Evolutionary conservation across 495 filamentous ascomycete species (phyloP), one percentile per base, ranked within the genome.

Genomic region (Podospora pseudocomata): DNA sequence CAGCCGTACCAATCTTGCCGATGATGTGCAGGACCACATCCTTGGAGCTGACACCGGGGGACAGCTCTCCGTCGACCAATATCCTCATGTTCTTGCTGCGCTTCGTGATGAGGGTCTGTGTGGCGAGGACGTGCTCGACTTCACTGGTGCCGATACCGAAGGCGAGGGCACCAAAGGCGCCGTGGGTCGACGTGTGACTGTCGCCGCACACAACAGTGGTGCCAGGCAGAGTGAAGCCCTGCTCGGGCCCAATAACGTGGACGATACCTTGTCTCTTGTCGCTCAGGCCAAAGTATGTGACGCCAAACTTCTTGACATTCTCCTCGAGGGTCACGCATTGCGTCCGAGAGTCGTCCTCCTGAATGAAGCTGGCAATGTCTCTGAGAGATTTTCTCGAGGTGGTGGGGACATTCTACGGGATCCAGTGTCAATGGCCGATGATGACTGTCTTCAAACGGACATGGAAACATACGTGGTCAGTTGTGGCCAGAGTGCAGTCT

Each of bases 261-360:
- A 99, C 95, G 76, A 99, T 99, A 71, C 95, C 95, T 82, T 99
- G 95, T 34, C 95, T 87, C 84, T 96, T 96, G 80, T 98, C 95
- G 55, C 89, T 93, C 68, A 99, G 88, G 63, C 95, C 95, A 73
- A 99, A 99, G 81, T 97, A 99, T 75, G 95, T 97, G 75, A 99
- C 86, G 71, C 91, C 93, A 72, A 97, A 97, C 65, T 92, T 91
- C 81, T 96, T 96, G 68, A 99, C 95, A 75, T 99, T 99, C 68
- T 97, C 88, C 78, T 99, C 95, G 34, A 99, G 88, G 54, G 95
- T 99, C 70, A 92, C 86, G 80, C 93, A 97, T 86, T 99, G 95
- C 61, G 89, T 86, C 66, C 94, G 88, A 61, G 94, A 97, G 78
- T 99, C 95, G 66, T 89, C 89, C 81, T 97, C 94, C 74, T 97